Percentiles rank a stretch among this genome's conserved stretches.
phyloP scores from a whole-genome alignment of 768 basidiomycete genomes.

The Rhizopogon rudus region DNA sequence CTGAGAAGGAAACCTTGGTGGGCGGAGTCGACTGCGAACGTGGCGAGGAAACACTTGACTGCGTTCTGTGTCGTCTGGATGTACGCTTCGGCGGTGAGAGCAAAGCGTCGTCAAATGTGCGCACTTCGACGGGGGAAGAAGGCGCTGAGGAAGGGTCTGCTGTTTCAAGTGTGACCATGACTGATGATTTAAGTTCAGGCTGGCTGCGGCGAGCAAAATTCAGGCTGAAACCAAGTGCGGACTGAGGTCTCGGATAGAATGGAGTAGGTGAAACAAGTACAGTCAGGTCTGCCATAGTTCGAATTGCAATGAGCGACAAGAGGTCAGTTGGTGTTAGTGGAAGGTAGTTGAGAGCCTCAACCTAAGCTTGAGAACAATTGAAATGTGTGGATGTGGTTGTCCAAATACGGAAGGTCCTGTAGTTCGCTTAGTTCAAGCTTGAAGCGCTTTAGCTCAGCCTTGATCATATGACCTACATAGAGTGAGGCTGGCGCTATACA shows the following conservation, averaged over 20 bases:
- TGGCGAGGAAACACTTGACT: conserved; percentile 3
- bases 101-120: conserved; percentile 11
- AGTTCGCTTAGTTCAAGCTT: background rate
- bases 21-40: conserved; percentile 22
- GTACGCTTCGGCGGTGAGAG: conserved; percentile 25
- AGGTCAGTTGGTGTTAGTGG: background rate
- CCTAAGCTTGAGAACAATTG: too few species aligned
- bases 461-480: too few species aligned
- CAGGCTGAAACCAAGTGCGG: conserved; percentile 15
- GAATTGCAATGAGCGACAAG: background rate
- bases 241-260: conserved; percentile 12
- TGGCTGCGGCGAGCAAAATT: conserved; percentile 26
- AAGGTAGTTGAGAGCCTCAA: background rate
- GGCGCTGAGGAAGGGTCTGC: conserved; percentile 21
- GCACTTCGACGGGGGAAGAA: conserved; percentile 20
- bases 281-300: conserved; percentile 26
- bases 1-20: background rate
- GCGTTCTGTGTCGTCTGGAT: conserved; percentile 15
- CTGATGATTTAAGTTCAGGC: conserved; percentile 20
- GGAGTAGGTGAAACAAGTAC: conserved; percentile 29
- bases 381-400: background rate
- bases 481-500: too few species aligned
- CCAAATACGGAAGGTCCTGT: background rate
- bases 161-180: conserved; percentile 27
- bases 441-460: too few species aligned